Conservation (phyloP, 148 eudicot species). For the Rhododendron vialii region DNA sequence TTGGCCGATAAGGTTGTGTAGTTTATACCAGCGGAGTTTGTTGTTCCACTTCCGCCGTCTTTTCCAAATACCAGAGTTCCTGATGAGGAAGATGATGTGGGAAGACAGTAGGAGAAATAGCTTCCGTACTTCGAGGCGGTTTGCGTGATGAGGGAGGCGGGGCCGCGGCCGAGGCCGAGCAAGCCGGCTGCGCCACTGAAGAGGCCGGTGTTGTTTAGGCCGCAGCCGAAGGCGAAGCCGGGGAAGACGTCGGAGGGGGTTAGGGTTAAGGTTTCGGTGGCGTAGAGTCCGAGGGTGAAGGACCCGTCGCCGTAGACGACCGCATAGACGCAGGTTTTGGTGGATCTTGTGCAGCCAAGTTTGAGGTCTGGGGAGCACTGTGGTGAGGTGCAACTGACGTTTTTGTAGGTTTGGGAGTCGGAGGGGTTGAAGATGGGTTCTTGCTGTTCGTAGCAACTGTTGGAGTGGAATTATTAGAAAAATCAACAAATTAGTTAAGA, state of each 20-base stretch:
- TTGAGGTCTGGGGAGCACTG: constrained; percentile 23
- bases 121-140: constrained; percentile 15
- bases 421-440: neutral
- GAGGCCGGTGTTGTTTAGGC: constrained; percentile 19
- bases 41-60: neutral
- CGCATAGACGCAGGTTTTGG: neutral
- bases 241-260: constrained; percentile 1
- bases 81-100: constrained; percentile 3
- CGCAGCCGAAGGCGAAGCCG: constrained; percentile 23
- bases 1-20: constrained; percentile 12
- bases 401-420: constrained; percentile 29
- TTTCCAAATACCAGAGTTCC: constrained; percentile 16
- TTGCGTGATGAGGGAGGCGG: constrained; percentile 12
- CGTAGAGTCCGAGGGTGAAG: constrained; percentile 1
- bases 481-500: neutral
- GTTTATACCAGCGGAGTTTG: neutral
- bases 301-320: neutral
- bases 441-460: constrained; percentile 16
- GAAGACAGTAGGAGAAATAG: constrained; percentile 24
- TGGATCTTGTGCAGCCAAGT: neutral
- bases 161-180: constrained; percentile 13
- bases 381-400: constrained; percentile 42
- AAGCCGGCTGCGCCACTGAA: constrained; percentile 20
- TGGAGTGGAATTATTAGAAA: neutral
- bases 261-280: constrained; percentile 10